Evolutionary conservation across 257 asterid genomes (phyloP), one percentile per base, ranked within the genome.

Genomic region (Apocynum venetum): DNA sequence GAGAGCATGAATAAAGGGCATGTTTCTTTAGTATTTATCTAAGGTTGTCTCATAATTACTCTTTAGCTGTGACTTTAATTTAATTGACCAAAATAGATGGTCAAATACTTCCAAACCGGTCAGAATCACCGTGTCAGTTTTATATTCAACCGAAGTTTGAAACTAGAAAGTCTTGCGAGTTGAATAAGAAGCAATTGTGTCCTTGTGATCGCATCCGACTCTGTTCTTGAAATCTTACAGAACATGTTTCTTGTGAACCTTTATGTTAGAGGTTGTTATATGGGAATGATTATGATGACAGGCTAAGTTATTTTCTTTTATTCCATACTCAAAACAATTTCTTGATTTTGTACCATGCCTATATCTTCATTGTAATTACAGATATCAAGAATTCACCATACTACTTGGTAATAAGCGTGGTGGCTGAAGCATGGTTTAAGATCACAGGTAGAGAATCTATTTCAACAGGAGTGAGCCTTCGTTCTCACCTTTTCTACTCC

Each of bases 1-100:
- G 57, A 84, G 85, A 83, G 97, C 98, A 77, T 93, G 91, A 93
- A 77, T 69, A 57, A 20, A 68, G 78, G 81, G 76, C 67, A 44
- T 64, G 49, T 64, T 75, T 71, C 67, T 55, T 55, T 64, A 48
- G 36, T 35, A 53, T 41, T n/a, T 60, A n/a, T 36, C 19, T 64
- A 36, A 4, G 12, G 19, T 38, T 14, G 1, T 31, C 19, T 36
- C 19, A 9, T 36, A 36, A 36, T 60, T 31, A 60, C 46, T 64
- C 73, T 17, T n/a, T 71, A 20, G 36, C 20, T 35, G 41, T 41
- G n/a, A 4, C 3, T 71, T 71, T 46, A 20, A 25, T 44, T 47
- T 46, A 48, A 46, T 43, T 35, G 9, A 41, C 43, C 5, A 1
- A 63, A 59, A n/a, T 25, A 31, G 36, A 64, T 69, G 19, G 53